Base-by-base conservation (phyloP, 1,284 basidiomycete genomes). In the Testicularia cyperi region DNA sequence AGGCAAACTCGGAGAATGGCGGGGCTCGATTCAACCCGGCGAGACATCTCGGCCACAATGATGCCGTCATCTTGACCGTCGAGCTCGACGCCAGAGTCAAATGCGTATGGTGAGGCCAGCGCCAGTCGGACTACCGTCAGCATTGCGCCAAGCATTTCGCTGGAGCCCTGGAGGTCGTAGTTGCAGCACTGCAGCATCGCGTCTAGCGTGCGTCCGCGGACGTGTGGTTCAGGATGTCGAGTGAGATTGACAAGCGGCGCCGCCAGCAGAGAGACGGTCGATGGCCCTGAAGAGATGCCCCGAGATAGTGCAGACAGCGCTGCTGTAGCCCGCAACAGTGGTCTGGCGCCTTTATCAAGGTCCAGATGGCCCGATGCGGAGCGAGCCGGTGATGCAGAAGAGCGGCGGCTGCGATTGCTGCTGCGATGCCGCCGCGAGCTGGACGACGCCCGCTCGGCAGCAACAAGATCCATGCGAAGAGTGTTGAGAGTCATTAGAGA, bases 401-500 rank as follows among this genome's bases (percentile, higher is more conserved):
- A 14, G 14, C 8, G 14, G 8, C 14, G 25, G 25, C 8, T 8
- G 13, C 30, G 30, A 15, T 8, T 9, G 30, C 30, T 8, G 18
- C 9, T 9, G 13, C 18, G 30, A 7, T 31, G 30, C 18, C 16
- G 30, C 9, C 30, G 30, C 13, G 8, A 9, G 7, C 7, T 8
- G 9, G 9, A 16, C 30, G 30, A 31, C 1, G 14, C 35, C 1
- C 41, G 18, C 2, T 31, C 16, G 21, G 52, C 52, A 16, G 42
- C 38, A 22, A 38, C 28, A 6, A 66, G 46, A 23, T 43, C 40
- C 9, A 33, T 12, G 16, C 60, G 38, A 12, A 63, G 52, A 0
- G 64, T 64, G 46, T 66, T 66, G 31, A 66, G 46, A 5, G 64
- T 43, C 9, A 66, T 46, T 18, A 66, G 32, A 1, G 64, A 60